phyloP scores from a whole-genome alignment of 441 rosid species.

The Pelargonium citronellum region DNA sequence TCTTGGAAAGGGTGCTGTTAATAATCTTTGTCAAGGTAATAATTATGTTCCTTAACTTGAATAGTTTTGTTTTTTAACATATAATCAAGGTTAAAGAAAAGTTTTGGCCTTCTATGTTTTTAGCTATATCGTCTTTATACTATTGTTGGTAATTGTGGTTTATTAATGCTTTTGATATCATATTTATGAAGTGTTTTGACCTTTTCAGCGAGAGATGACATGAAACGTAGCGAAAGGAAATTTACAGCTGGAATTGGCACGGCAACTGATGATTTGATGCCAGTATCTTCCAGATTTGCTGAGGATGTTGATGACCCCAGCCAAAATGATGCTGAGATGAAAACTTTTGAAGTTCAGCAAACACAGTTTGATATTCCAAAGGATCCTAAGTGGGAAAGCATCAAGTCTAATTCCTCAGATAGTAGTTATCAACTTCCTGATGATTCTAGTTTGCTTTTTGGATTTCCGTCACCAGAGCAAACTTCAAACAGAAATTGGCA shows the following conservation, averaged over 20 bases:
- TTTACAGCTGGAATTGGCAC: neutral
- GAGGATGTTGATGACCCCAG: neutral
- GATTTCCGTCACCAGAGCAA: constrained; percentile 23
- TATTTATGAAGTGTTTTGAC: too few relatives aligned
- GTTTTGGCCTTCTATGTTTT: too few relatives aligned
- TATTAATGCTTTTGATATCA: too few relatives aligned
- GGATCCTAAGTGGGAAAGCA: neutral
- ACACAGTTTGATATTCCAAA: too few relatives aligned
- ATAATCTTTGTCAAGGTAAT: neutral
- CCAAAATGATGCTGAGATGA: neutral
- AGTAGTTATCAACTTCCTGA: constrained; percentile 29
- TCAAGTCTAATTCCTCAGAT: neutral
- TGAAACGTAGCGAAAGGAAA: neutral
- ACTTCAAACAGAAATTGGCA: constrained; percentile 19
- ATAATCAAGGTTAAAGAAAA: neutral
- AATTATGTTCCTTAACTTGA: neutral
- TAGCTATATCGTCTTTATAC: too few relatives aligned
- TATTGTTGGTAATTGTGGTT: too few relatives aligned
- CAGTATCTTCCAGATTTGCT: neutral
- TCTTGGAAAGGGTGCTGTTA: neutral
- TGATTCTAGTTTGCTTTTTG: constrained; percentile 29
- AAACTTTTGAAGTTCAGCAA: neutral
- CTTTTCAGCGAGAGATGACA: too few relatives aligned
- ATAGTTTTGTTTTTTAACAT: neutral
- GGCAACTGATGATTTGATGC: neutral